phyloP scores from a whole-genome alignment of 495 filamentous ascomycete species.

The Cercophora samala region DNA sequence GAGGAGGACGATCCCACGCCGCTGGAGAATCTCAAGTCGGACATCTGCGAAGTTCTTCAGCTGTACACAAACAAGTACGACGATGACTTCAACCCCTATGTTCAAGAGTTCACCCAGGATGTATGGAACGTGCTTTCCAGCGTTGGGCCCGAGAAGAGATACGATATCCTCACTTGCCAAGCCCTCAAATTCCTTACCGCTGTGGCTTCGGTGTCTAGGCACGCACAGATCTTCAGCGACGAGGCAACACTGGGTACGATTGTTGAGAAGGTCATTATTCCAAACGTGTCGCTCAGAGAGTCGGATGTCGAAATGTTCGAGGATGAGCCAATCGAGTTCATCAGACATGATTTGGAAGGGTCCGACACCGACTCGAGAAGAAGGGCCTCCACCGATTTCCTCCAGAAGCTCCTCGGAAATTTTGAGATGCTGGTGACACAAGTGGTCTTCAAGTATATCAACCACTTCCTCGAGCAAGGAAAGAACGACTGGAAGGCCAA shows the following conservation, averaged over 20 bases:
- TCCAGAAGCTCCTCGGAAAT: slow-evolving; percentile 78
- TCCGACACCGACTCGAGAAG: slow-evolving; percentile 92
- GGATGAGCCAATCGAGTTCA: slow-evolving; percentile 98
- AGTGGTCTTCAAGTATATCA: slow-evolving; percentile 76
- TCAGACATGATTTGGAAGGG: slow-evolving; percentile 90
- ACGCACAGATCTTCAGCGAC: slow-evolving; percentile 82
- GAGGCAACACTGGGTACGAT: slow-evolving; percentile 72
- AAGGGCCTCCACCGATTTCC: slow-evolving; percentile 88
- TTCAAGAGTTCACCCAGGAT: slow-evolving; percentile 77
- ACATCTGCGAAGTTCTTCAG: slow-evolving; percentile 83
- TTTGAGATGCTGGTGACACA: slow-evolving; percentile 81
- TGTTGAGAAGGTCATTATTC: slow-evolving; percentile 90
- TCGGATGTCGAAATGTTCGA: slow-evolving; percentile 95
- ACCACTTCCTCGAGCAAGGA: slow-evolving; percentile 69
- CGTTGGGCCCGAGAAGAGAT: slow-evolving; percentile 82
- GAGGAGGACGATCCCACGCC: slow-evolving; percentile 84
- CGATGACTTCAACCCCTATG: slow-evolving; percentile 78
- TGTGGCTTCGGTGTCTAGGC: slow-evolving; percentile 68
- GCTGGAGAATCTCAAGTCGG: slow-evolving; percentile 81
- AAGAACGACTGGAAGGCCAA: slow-evolving; percentile 88
- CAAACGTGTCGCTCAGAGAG: slow-evolving; percentile 84
- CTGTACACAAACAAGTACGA: slow-evolving; percentile 91
- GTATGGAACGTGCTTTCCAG: slow-evolving; percentile 89
- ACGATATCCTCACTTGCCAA: slow-evolving; percentile 92
- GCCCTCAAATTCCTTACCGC: slow-evolving; percentile 91